These are phyloP conservation scores for Hippophae tibetana DNA, from an alignment of 306 rosid species.

Conservation along the genomic window DNA sequence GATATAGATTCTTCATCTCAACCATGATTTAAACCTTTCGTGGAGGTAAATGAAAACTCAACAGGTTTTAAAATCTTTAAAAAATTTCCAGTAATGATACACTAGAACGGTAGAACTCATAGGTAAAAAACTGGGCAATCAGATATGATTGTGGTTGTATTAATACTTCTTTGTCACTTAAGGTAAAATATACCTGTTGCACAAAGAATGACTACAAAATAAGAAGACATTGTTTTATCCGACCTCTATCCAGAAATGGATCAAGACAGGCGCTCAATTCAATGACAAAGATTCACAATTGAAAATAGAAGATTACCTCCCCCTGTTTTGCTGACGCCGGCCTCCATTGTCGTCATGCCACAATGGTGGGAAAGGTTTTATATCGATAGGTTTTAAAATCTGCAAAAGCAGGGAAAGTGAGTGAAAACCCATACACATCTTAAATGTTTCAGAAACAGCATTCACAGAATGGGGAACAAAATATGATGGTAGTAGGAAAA, in stretches of 20 bases:
- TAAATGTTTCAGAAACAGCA: background rate
- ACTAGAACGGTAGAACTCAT: no score
- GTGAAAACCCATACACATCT: background rate
- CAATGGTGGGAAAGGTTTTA: slow-evolving; percentile 64
- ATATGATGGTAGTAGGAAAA: background rate
- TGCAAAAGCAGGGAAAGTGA: slow-evolving; percentile 25
- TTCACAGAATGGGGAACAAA: background rate
- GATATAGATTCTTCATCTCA: background rate
- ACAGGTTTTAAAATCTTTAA: no score
- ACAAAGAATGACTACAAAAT: no score
- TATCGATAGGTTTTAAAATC: slow-evolving; percentile 61
- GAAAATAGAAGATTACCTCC: slow-evolving; percentile 43
- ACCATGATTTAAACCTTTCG: background rate
- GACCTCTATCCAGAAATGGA: background rate
- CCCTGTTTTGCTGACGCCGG: slow-evolving; percentile 67
- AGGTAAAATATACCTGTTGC: no score
- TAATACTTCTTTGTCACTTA: no score
- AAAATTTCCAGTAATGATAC: no score
- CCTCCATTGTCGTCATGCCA: slow-evolving; percentile 88
- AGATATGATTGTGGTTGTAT: no score
- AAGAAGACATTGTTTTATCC: no score
- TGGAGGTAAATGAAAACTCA: no score
- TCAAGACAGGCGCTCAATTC: slow-evolving; percentile 11
- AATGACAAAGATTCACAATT: slow-evolving; percentile 2
- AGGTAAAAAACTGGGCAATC: no score